Percentiles rank a stretch among this genome's conserved stretches.
These are phyloP conservation scores for Annulohypoxylon stygium DNA, from an alignment of 495 filamentous ascomycete genomes.

Conservation along the genomic window DNA sequence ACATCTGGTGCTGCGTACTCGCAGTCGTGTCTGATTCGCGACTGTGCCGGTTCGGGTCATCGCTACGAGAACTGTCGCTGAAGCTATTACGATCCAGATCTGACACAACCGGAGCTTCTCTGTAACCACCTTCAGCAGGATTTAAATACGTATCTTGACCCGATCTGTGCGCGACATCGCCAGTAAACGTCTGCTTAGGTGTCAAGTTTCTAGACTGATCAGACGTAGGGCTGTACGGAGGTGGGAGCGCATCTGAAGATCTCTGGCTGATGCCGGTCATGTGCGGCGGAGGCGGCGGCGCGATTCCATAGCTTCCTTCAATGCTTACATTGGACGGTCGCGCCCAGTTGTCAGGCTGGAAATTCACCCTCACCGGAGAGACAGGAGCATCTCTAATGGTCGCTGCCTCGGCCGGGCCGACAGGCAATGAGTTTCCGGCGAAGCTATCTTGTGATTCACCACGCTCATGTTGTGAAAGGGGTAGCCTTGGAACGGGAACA, in stretches of 20 bases:
- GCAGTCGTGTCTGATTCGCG: conserved; percentile 62
- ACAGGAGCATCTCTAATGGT: conserved; percentile 55
- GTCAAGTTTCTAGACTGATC: conserved; percentile 39
- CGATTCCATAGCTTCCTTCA: conserved; percentile 41
- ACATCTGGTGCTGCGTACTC: conserved; percentile 61
- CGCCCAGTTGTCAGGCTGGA: conserved; percentile 58
- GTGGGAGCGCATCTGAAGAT: conserved; percentile 55
- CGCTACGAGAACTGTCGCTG: conserved; percentile 48
- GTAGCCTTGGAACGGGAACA: conserved; percentile 50
- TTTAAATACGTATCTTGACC: conserved; percentile 39
- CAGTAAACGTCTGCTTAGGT: conserved; percentile 37
- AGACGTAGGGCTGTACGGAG: conserved; percentile 40
- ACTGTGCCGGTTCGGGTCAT: conserved; percentile 59
- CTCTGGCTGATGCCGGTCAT: conserved; percentile 44
- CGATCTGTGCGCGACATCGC: conserved; percentile 53
- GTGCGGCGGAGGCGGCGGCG: conserved; percentile 3
- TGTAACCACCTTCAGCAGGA: conserved; percentile 36
- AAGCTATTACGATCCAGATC: conserved; percentile 54
- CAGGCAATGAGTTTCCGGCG: conserved; percentile 53
- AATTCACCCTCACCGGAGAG: conserved; percentile 59
- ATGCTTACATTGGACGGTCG: conserved; percentile 59
- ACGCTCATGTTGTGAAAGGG: conserved; percentile 44
- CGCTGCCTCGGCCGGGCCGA: conserved; percentile 51
- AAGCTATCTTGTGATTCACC: conserved; percentile 54
- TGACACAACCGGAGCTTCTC: conserved; percentile 26